A percentile compares a stretch with the other conserved stretches of the same genome.
Conservation (phyloP, 2,329 filamentous ascomycete genomes). For the Pseudopithomyces maydicus region DNA sequence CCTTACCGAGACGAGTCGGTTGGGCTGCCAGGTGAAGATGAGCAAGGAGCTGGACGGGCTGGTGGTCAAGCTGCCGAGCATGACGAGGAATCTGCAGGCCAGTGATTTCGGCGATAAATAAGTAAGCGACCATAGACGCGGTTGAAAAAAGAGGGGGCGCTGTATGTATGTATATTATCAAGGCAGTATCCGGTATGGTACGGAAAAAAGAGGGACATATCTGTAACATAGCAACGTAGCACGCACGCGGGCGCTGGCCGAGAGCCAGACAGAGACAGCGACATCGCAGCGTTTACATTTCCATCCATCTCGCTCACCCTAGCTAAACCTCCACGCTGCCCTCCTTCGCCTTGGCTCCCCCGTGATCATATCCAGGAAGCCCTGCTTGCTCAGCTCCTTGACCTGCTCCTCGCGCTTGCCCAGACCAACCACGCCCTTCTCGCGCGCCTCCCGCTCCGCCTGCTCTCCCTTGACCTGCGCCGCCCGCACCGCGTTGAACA, state of each 20-base stretch:
- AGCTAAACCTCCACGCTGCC: conserved; percentile 20
- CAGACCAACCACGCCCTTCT: conserved; percentile 77
- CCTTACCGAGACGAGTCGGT: conserved; percentile 79
- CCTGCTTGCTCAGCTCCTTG: conserved; percentile 96
- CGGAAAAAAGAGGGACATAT: neutral
- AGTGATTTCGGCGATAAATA: conserved; percentile 72
- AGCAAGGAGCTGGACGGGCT: conserved; percentile 86
- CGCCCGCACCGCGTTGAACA: conserved; percentile 93
- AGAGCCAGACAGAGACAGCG: neutral
- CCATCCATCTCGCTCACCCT: conserved; percentile 3
- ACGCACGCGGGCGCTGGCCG: neutral
- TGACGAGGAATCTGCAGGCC: conserved; percentile 95
- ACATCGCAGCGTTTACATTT: conserved; percentile 4
- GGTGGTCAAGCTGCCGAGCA: conserved; percentile 81
- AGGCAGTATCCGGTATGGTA: neutral
- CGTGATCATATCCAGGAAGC: conserved; percentile 88
- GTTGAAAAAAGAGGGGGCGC: neutral
- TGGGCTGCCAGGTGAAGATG: conserved; percentile 94
- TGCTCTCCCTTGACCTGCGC: conserved; percentile 88
- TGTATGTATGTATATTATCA: neutral
- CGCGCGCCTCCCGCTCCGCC: conserved; percentile 71
- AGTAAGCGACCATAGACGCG: neutral
- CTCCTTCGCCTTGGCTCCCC: conserved; percentile 57
- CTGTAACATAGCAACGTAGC: conserved; percentile 13
- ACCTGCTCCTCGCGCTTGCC: conserved; percentile 82